Evolutionary conservation across 257 asterid species (phyloP).

Genomic region (Hygrophila difformis): DNA sequence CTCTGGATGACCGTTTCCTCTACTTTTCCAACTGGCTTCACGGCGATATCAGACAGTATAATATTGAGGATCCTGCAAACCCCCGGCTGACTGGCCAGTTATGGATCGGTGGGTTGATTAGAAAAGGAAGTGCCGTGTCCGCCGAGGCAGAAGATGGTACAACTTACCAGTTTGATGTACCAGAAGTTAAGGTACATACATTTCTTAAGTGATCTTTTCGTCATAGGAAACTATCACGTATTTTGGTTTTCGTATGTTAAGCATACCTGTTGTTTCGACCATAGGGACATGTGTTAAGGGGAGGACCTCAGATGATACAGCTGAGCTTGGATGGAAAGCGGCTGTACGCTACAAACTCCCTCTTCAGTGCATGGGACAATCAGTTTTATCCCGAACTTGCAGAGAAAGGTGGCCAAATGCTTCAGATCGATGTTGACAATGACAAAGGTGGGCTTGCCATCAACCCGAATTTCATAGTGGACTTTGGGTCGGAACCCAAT

Average conservation of each 20-base stretch:
- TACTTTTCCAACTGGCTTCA: constrained; percentile 58
- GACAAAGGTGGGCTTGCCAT: constrained; percentile 74
- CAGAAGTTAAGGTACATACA: constrained; percentile 54
- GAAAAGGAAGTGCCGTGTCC: constrained; percentile 53
- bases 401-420: constrained; percentile 75
- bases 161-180: constrained; percentile 69
- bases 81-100: constrained; percentile 70
- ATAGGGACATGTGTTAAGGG: constrained; percentile 71
- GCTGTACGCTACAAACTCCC: constrained; percentile 75
- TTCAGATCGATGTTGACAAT: constrained; percentile 72
- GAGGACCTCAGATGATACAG: constrained; percentile 99
- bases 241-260: too few species aligned
- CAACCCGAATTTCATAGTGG: constrained; percentile 66
- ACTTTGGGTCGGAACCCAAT: constrained; percentile 77
- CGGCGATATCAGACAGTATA: constrained; percentile 86
- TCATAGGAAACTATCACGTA: too few species aligned
- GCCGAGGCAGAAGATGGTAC: constrained; percentile 77
- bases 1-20: constrained; percentile 49
- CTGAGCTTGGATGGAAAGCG: constrained; percentile 92
- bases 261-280: neutral
- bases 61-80: constrained; percentile 67
- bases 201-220: neutral
- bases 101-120: constrained; percentile 67
- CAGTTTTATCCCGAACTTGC: constrained; percentile 82
- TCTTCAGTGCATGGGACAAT: constrained; percentile 85